A percentile compares a stretch with the other conserved stretches of the same genome.
Conservation (phyloP, 1,139 yeast genomes). For the Yamadazyma blattariae region DNA sequence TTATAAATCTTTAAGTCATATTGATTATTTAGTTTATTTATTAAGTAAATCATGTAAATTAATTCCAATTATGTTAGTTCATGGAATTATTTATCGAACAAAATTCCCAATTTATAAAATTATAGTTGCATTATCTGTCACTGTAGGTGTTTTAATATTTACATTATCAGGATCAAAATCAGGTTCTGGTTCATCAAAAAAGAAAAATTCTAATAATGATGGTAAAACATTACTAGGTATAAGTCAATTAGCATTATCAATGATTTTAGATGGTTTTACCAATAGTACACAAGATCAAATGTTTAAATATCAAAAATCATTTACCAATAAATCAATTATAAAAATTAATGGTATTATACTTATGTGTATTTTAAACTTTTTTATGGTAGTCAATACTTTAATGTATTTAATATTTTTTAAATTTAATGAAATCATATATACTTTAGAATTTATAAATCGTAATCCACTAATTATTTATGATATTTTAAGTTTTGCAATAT, state of each 20-base stretch:
- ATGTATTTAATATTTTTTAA: constrained; percentile 44
- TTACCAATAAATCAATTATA: constrained; percentile 5
- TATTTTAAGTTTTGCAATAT: constrained; percentile 62
- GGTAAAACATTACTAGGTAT: constrained; percentile 56
- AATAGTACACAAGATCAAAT: constrained; percentile 91
- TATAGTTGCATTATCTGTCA: constrained; percentile 70
- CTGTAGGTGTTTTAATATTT: constrained; percentile 78
- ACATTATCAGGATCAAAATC: constrained; percentile 45
- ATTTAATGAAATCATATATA: constrained; percentile 45
- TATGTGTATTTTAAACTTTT: constrained; percentile 77
- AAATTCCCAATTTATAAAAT: constrained; percentile 76
- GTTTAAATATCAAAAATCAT: constrained; percentile 40
- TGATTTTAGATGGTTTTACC: constrained; percentile 85
- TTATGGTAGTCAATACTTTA: constrained; percentile 43
- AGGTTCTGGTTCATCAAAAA: too few species aligned
- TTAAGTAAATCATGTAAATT: constrained; percentile 92
- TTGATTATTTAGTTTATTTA: constrained; percentile 80
- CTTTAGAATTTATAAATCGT: constrained; percentile 43
- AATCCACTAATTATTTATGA: constrained; percentile 51
- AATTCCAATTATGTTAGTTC: constrained; percentile 88
- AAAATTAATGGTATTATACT: constrained; percentile 66
- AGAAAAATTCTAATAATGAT: constrained; percentile 27
- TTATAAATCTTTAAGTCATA: constrained; percentile 70
- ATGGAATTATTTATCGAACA: constrained; percentile 67
- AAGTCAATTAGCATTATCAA: constrained; percentile 53